These are phyloP conservation scores for Parascedosporium putredinis DNA, from an alignment of 2,329 filamentous ascomycete species.

Conservation along the genomic window DNA sequence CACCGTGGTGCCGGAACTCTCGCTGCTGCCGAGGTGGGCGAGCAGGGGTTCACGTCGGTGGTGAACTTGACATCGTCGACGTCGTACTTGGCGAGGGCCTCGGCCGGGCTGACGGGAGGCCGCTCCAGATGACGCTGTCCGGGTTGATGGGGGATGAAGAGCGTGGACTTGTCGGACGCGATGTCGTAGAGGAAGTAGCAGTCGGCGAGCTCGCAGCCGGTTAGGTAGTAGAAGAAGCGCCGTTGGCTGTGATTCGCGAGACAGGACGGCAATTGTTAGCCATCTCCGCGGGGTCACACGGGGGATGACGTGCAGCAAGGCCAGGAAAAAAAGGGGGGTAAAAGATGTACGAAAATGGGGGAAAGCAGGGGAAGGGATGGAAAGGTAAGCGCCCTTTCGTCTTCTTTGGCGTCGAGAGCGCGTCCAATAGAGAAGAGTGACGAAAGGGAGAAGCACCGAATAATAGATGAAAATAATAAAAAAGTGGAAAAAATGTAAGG, in stretches of 20 bases:
- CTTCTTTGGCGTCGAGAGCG: too few species aligned
- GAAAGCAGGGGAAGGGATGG: background rate
- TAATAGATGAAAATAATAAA: too few species aligned
- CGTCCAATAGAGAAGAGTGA: too few species aligned
- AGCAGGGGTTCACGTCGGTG: slow-evolving; percentile 67
- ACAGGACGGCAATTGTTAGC: background rate
- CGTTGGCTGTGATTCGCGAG: slow-evolving; percentile 53
- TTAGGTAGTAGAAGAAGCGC: slow-evolving; percentile 90
- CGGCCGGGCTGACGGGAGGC: slow-evolving; percentile 68
- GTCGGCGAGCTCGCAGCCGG: slow-evolving; percentile 72
- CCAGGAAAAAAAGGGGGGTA: slow-evolving; percentile 2
- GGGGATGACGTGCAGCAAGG: background rate
- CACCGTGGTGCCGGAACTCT: slow-evolving; percentile 35
- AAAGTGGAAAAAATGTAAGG: background rate
- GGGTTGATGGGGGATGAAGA: slow-evolving; percentile 88
- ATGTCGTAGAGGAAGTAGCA: slow-evolving; percentile 76
- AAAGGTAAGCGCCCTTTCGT: background rate
- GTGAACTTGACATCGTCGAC: slow-evolving; percentile 68
- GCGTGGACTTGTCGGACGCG: slow-evolving; percentile 57
- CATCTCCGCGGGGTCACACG: too few species aligned
- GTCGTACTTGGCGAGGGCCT: slow-evolving; percentile 69
- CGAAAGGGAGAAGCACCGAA: too few species aligned
- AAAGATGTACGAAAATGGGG: too few species aligned
- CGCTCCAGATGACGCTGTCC: slow-evolving; percentile 89
- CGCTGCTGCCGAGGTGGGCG: slow-evolving; percentile 35